Conservation (phyloP, 2,329 filamentous ascomycete species). For the Dryadomyces quercivorus region DNA sequence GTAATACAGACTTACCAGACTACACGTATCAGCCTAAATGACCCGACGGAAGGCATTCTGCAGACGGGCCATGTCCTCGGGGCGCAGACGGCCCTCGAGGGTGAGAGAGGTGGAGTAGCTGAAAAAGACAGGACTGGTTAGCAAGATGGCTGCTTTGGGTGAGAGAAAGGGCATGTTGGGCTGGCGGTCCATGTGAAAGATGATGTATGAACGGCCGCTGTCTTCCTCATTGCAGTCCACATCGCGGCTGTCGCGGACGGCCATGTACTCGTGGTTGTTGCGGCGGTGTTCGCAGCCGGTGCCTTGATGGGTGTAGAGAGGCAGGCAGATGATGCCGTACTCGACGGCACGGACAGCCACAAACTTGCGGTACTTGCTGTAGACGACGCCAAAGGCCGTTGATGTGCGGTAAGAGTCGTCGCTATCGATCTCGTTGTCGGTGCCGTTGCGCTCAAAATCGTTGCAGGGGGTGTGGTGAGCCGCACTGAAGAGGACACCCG, state of each 20-base stretch:
- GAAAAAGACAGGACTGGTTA: slow-evolving; percentile 13
- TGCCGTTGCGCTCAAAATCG: neutral
- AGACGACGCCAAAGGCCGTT: slow-evolving; percentile 14
- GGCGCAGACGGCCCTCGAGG: slow-evolving; percentile 11
- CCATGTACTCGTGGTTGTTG: slow-evolving; percentile 11
- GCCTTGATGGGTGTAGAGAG: slow-evolving; percentile 16
- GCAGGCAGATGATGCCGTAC: slow-evolving; percentile 13
- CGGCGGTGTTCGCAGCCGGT: slow-evolving; percentile 12
- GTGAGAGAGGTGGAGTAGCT: slow-evolving; percentile 13
- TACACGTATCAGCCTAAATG: no score
- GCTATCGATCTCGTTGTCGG: neutral
- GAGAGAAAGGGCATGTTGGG: neutral
- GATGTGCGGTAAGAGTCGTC: slow-evolving; percentile 15
- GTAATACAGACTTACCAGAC: no score
- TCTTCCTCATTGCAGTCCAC: neutral
- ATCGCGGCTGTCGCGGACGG: slow-evolving; percentile 12
- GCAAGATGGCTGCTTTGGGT: slow-evolving; percentile 12
- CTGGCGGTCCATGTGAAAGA: neutral
- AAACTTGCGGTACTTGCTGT: slow-evolving; percentile 17
- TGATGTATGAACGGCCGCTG: neutral
- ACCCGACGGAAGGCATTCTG: neutral
- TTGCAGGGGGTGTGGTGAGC: slow-evolving; percentile 4
- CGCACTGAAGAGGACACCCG: slow-evolving; percentile 2
- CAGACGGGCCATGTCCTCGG: neutral
- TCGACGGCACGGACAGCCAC: slow-evolving; percentile 13